phyloP scores from a whole-genome alignment of 768 basidiomycete genomes.

The Termitomyces sp. region DNA sequence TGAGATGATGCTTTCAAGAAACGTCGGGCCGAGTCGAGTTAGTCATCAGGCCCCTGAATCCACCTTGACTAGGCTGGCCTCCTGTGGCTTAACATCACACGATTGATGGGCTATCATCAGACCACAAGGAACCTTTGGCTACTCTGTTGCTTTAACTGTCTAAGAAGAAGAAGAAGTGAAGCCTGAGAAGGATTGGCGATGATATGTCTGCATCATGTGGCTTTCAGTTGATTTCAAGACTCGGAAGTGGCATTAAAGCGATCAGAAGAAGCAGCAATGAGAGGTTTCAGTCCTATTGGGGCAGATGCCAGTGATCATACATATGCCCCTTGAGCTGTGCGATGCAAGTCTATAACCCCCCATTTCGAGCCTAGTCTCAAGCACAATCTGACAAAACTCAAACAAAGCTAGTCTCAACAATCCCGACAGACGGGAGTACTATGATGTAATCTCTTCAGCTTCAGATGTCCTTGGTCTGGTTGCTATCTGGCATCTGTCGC shows the following conservation, averaged over 20 bases:
- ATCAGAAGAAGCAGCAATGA: not conserved
- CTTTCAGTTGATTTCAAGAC: not conserved
- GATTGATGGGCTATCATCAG: conserved; percentile 7
- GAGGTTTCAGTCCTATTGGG: not conserved
- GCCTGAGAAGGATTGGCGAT: not conserved
- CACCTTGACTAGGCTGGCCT: not conserved
- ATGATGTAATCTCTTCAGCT: too few species aligned
- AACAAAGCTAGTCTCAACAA: not conserved
- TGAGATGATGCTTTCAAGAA: not conserved
- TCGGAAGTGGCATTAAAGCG: not conserved
- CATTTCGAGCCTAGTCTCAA: not conserved
- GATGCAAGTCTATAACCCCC: not conserved
- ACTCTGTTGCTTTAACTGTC: not conserved
- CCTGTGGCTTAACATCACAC: not conserved
- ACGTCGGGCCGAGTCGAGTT: conserved; percentile 1
- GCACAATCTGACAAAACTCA: not conserved
- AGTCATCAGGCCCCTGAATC: not conserved
- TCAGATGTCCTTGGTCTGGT: too few species aligned
- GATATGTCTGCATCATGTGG: not conserved
- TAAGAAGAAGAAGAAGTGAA: not conserved
- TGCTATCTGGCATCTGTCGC: not conserved
- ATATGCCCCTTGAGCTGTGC: not conserved
- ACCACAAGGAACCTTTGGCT: not conserved
- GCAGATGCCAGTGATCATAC: not conserved
- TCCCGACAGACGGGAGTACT: not conserved